Base-by-base conservation (phyloP, 2,329 filamentous ascomycete genomes). In the Salinomyces thailandicus region DNA sequence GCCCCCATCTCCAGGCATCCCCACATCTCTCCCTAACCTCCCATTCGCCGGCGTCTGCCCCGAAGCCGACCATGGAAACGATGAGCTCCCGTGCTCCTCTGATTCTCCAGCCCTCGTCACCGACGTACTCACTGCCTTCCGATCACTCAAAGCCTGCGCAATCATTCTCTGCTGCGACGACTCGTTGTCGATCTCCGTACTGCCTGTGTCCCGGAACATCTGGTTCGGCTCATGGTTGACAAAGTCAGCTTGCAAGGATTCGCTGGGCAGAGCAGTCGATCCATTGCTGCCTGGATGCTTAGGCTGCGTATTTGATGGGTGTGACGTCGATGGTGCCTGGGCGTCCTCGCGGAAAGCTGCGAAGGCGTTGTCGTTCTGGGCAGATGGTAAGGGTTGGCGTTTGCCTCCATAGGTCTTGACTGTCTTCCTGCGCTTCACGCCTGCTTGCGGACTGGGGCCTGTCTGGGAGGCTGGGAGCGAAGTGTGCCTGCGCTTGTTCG, bases 101-200 rank as follows among this genome's bases (percentile, higher is more conserved):
- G 37, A 38, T 14, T 33, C 31, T 5, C 27, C 12, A 11, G 22
- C 16, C 19, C 34, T 39, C 11, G 33, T 8, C 5, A 31, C 39
- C 11, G 37, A 31, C 4, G 28, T 38, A 18, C 14, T 32, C 5
- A 33, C n/a, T 3, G 13, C 22, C 14, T 22, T 32, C 24, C 18
- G 30, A 2, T 14, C 13, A 11, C 16, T 36, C 36, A 57, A 33
- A 13, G 59, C 54, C 22, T 54, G 52, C 22, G 61, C 58, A 17
- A 66, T 34, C 33, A 67, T 43, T n/a, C 54, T 51, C 42, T 61
- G 54, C 41, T 64, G 60, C 13, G 58, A 62, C 8, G 58, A 54
- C 19, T 59, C 62, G 20, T 58, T 62, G 39, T 64, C 61, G 3
- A 59, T 58, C 11, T 64, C 45, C 1, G 64, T 68, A 40, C 58